Base-by-base conservation (phyloP, 2,329 filamentous ascomycete genomes). In the Parastagonospora avenae region DNA sequence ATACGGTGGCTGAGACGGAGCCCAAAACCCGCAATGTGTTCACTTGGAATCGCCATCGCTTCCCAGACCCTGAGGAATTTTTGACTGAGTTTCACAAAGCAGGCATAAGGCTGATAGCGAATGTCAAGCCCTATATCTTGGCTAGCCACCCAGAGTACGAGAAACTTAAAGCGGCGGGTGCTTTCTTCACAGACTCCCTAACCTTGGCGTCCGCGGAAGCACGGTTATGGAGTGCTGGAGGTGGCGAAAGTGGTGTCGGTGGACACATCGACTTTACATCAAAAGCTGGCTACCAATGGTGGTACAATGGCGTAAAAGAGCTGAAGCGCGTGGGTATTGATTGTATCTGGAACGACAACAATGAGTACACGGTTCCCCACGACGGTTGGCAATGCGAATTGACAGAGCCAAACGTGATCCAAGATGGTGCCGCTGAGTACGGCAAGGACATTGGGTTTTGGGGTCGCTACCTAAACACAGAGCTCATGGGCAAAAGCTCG, bases 301-400 rank as follows among this genome's bases (percentile, higher is more conserved):
- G 88, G 88, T 87, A 84, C 53, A 77, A 88, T 1, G 87, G 88
- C 1, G 83, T 89, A 8, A 80, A 82, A 51, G 80, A 79, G 42
- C 77, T 91, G 1, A 84, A 84, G 47, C 74, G 82, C 24, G 74
- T 83, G 8, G 87, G 87, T 1, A 87, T 91, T 48, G 87, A 90
- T 58, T 87, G 81, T 41, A 89, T 90, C 74, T 91, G 88, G 88
- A 91, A 91, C 58, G 88, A 91, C 67, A 91, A 91, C 71, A 91
- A 90, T 59, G 88, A 91, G 68, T 91, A 90, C 67, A 85, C 84
- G 0, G 79, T 89, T 2, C 80, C 85, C 0, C 78, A 83, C 53
- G 88, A 91, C 52, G 77, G 81, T 19, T 90, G 87, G 87, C 73
- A 83, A 48, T 82, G 85, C 44, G 81, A 83, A 0, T 75, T 89